These are phyloP conservation scores for Prosopis cineraria DNA, from an alignment of 306 rosid genomes.

Conservation along the genomic window DNA sequence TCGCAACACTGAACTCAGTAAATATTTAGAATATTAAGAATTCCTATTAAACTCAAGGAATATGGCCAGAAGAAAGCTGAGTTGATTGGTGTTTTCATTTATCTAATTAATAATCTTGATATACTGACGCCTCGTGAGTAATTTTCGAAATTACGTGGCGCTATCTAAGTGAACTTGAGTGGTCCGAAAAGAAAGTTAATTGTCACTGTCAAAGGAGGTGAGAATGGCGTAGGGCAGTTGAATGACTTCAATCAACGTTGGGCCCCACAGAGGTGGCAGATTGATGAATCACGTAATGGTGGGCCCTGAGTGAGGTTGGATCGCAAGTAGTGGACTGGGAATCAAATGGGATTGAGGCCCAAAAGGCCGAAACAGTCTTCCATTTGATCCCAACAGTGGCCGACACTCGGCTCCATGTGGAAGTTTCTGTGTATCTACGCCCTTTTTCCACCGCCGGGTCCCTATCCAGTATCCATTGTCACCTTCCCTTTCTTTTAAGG, in stretches of 20 bases:
- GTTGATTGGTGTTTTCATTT: too few species aligned
- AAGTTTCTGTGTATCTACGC: background rate
- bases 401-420: background rate
- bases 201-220: background rate
- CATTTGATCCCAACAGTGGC: background rate
- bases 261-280: background rate
- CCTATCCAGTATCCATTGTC: too few species aligned
- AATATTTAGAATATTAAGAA: too few species aligned
- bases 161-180: background rate
- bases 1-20: too few species aligned
- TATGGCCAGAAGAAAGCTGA: too few species aligned
- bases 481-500: too few species aligned
- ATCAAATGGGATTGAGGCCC: conserved; percentile 4
- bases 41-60: too few species aligned
- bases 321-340: conserved; percentile 25
- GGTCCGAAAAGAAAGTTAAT: too few species aligned
- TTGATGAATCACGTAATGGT: background rate
- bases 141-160: background rate
- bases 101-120: background rate
- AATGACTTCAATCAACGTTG: background rate
- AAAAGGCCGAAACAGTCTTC: background rate
- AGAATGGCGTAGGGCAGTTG: too few species aligned
- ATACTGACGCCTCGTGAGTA: background rate
- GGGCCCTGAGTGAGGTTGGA: conserved; percentile 10
- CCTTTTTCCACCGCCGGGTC: too few species aligned